Base-by-base conservation (phyloP, 768 basidiomycete genomes). In the Tulasnella sp. region DNA sequence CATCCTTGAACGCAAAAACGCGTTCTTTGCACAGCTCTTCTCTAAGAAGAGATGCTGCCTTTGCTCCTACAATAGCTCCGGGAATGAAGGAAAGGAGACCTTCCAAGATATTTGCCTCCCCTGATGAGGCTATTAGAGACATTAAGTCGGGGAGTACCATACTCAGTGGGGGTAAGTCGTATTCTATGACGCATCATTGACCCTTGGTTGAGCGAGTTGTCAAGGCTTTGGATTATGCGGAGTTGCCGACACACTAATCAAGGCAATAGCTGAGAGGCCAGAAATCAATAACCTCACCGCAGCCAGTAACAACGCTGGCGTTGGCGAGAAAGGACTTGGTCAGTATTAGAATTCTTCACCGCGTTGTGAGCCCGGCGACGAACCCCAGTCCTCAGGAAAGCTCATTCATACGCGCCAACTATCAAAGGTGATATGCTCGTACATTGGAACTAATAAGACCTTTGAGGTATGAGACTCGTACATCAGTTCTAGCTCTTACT, bases 161-260 rank as follows among this genome's bases (percentile, higher is more conserved):
- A 35, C 71, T 95, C 20, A 83, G 82, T 57, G 88, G 81, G 69
- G 89, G 89, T 89, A 58, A 56, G 79, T 20, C 22, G 34, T 46
- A 28, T 37, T 48, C 37, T 33, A 20, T 20, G 7, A 27, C 19
- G 32, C 39, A 19, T 19, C 41, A 5, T 44, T 44, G 46, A 15
- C 33, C 16, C n/a, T 24, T 33, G 39, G 33, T 28, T 41, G 54
- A 40, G 33, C 12, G 8, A 22, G 39, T 27, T 59, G 8, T 34
- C 13, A 59, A 89, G 89, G 90, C 24, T 95, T 95, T 60, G 90
- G 90, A 39, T 68, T 87, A 45, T 85, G 86, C 58, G 91, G 90
- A 27, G 83, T 89, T 40, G 88, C 53, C 82, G 90, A 92, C 64
- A 91, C 89, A 3, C 70, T 95, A 40, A 81, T 93, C 27, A 70